Base-by-base conservation (phyloP, 768 basidiomycete species). In the Leccinum rimulosum region DNA sequence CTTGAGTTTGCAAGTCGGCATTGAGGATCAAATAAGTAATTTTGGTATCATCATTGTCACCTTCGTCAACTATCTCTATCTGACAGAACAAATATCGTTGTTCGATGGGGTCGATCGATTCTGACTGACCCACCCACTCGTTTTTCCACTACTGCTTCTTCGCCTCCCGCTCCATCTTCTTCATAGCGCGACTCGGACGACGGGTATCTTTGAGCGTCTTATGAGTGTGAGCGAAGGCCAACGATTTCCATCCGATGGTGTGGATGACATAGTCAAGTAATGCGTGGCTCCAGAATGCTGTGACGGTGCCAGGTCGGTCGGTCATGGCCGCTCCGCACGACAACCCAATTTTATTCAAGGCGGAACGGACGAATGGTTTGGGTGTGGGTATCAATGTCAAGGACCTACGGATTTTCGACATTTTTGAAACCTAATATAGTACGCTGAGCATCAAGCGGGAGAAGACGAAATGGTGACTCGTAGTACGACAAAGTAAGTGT, bases 401-500 rank as follows among this genome's bases (percentile, higher is more conserved):
- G 2, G 93, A 60, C 60, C 80, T 84, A 58, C 92, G 86, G 67
- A 98, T 95, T 74, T 95, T 97, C 47, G 93, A 94, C 75, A 99
- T 88, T 68, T 93, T 91, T 14, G 95, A 95, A 9, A 91, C 89
- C 93, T 95, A 64, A 36, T 11, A 52, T 48, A n/a, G 10, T 25
- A 15, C 49, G 27, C 33, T 50, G 40, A 56, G 49, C 3, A 57
- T 15, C 14, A 5, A 38, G 14, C 0, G 25, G 5, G 2, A 28
- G 45, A 58, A 53, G 40, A 57, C 19, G 25, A 1, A 57, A 53
- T 50, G 50, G 10, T 28, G 22, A 52, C 5, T 83, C 88, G n/a
- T n/a, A n/a, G 51, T 73, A 95, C 95, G 51, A 99, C 95, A 70
- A 95, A 98, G 77, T 92, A 95, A 0, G 96, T 91, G 76, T 96